A percentile compares a stretch with the other conserved stretches of the same genome.
phyloP scores from a whole-genome alignment of 345 rosid species.

The Eucalyptus marginata region DNA sequence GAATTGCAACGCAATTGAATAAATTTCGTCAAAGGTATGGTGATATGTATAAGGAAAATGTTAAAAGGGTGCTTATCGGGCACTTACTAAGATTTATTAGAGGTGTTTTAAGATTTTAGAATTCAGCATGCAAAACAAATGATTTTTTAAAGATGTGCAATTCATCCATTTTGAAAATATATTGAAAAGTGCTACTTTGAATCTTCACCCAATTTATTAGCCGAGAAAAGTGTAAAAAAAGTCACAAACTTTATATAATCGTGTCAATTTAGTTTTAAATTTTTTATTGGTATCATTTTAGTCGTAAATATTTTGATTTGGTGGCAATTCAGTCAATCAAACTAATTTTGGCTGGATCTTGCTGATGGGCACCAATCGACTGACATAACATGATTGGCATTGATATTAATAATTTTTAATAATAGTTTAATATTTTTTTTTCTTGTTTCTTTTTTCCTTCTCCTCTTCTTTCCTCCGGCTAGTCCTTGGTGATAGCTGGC shows the following conservation, averaged over 20 bases:
- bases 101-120: not conserved
- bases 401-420: no score
- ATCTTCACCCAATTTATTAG: not conserved
- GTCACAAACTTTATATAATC: no score
- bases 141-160: not conserved
- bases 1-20: not conserved
- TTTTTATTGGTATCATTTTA: no score
- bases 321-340: rapidly evolving
- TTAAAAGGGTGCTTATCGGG: not conserved
- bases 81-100: not conserved
- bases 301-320: no score
- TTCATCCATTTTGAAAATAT: not conserved
- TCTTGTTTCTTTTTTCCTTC: no score
- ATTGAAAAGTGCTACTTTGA: not conserved
- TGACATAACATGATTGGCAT: rapidly evolving
- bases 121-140: not conserved
- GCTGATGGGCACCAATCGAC: no score
- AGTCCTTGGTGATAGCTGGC: rapidly evolving
- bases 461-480: rapidly evolving
- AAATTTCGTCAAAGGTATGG: not conserved
- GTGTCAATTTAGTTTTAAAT: no score
- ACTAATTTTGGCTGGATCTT: no score
- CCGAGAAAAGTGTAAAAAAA: no score
- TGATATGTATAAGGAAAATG: not conserved
- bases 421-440: no score